These are phyloP conservation scores for Penicillium corylophilum DNA, from an alignment of 2,329 filamentous ascomycete species.

Conservation along the genomic window DNA sequence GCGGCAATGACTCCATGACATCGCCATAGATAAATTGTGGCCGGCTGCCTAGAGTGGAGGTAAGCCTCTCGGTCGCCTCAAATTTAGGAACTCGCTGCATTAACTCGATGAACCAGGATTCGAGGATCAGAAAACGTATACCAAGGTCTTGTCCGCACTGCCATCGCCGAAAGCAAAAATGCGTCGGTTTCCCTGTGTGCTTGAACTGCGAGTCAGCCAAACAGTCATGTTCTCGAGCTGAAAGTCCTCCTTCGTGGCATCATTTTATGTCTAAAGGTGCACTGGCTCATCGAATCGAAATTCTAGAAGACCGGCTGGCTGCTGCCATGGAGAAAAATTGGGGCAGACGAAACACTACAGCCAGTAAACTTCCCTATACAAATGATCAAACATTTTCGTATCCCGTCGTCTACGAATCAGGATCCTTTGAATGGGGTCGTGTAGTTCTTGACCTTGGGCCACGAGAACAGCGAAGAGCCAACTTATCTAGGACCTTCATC, in stretches of 20 bases:
- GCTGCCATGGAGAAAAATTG: not conserved
- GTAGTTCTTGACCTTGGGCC: slow-evolving; percentile 6
- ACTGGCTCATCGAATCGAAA: slow-evolving; percentile 21
- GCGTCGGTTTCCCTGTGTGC: slow-evolving; percentile 22
- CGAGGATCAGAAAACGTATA: slow-evolving; percentile 20
- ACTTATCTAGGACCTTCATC: slow-evolving; percentile 21
- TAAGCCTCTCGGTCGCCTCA: no score
- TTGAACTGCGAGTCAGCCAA: slow-evolving; percentile 22
- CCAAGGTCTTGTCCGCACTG: slow-evolving; percentile 25
- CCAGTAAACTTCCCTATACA: not conserved
- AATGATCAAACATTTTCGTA: not conserved
- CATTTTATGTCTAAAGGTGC: slow-evolving; percentile 28
- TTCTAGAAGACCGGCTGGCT: slow-evolving; percentile 19
- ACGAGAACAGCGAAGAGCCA: not conserved
- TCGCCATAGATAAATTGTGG: not conserved
- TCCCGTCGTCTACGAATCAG: not conserved
- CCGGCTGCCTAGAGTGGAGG: no score
- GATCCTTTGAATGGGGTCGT: slow-evolving; percentile 1
- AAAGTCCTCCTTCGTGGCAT: slow-evolving; percentile 23
- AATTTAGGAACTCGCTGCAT: no score
- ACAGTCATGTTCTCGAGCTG: slow-evolving; percentile 19
- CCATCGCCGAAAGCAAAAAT: slow-evolving; percentile 27
- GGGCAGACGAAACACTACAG: not conserved
- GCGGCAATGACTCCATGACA: not conserved
- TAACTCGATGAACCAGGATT: slow-evolving; percentile 4